phyloP scores from a whole-genome alignment of 2,329 filamentous ascomycete species.

The Trichoderma sp. region DNA sequence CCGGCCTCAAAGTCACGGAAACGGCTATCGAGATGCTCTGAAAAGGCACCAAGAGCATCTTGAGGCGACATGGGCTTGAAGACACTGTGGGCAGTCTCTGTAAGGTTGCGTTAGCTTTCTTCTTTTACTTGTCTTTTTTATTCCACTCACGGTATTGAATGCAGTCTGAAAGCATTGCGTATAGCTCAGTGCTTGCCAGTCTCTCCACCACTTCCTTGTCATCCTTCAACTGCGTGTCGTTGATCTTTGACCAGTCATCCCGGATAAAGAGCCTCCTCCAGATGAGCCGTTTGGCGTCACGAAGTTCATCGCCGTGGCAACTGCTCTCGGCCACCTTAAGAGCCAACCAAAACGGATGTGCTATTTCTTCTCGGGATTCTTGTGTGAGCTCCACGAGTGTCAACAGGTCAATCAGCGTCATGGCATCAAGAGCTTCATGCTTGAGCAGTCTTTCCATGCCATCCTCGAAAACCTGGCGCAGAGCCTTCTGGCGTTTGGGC shows the following conservation, averaged over 20 bases:
- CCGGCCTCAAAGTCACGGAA: constrained; percentile 60
- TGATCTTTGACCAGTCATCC: constrained; percentile 81
- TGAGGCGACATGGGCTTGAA: constrained; percentile 50
- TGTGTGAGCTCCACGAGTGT: constrained; percentile 64
- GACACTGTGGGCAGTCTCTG: constrained; percentile 43
- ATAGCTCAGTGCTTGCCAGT: constrained; percentile 65
- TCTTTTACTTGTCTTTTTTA: not conserved
- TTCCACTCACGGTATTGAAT: constrained; percentile 61
- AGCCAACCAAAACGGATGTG: constrained; percentile 72
- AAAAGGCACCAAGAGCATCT: constrained; percentile 58
- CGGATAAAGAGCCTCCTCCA: constrained; percentile 85
- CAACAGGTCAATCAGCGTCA: constrained; percentile 69
- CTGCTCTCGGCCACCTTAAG: constrained; percentile 59
- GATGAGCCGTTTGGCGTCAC: constrained; percentile 61
- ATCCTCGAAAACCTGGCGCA: constrained; percentile 70
- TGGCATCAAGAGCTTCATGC: constrained; percentile 67
- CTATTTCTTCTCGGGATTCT: constrained; percentile 50
- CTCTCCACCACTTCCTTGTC: constrained; percentile 65
- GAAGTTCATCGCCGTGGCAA: constrained; percentile 54
- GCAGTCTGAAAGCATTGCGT: constrained; percentile 63
- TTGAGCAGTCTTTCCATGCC: constrained; percentile 67
- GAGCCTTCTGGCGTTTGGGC: constrained; percentile 59
- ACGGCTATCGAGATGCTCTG: constrained; percentile 59
- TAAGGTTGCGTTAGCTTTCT: constrained; percentile 20
- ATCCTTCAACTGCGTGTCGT: constrained; percentile 71